phyloP scores from a whole-genome alignment of 176 grass and related monocot genomes.

The Cenchrus purpureus region DNA sequence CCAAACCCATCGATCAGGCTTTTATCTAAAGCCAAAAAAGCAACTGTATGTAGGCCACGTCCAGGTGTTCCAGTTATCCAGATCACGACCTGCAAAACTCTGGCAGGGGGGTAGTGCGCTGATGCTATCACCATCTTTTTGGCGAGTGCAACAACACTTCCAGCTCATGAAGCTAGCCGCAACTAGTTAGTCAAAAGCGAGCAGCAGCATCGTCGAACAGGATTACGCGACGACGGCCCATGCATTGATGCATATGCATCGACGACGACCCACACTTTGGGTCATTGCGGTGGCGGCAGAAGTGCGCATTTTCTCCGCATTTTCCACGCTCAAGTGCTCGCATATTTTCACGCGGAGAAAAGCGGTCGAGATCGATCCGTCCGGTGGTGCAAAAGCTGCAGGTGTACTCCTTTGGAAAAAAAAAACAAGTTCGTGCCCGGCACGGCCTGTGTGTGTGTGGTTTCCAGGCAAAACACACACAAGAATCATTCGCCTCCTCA shows the following conservation, averaged over 20 bases:
- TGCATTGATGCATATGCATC: neutral
- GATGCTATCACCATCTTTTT: constrained; percentile 48
- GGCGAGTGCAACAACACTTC: constrained; percentile 53
- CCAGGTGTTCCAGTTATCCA: constrained; percentile 32
- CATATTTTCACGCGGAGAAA: constrained; percentile 22
- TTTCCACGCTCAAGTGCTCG: constrained; percentile 25
- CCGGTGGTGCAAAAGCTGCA: neutral
- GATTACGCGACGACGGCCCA: neutral
- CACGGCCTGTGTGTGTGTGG: neutral
- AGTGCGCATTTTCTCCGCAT: constrained; percentile 28
- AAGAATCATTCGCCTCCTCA: neutral
- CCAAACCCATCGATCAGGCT: constrained; percentile 15
- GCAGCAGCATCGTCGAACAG: neutral
- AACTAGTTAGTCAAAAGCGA: constrained; percentile 33
- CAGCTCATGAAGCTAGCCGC: neutral
- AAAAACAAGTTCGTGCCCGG: neutral
- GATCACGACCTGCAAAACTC: constrained; percentile 34
- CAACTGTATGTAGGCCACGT: constrained; percentile 18
- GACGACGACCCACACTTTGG: neutral
- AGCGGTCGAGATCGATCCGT: neutral
- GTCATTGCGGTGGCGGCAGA: neutral
- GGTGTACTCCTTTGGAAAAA: neutral
- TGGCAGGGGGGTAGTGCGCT: neutral
- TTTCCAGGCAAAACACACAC: neutral
- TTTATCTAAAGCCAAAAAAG: constrained; percentile 33